phyloP scores from a whole-genome alignment of 345 rosid genomes.

The Reutealis trisperma region DNA sequence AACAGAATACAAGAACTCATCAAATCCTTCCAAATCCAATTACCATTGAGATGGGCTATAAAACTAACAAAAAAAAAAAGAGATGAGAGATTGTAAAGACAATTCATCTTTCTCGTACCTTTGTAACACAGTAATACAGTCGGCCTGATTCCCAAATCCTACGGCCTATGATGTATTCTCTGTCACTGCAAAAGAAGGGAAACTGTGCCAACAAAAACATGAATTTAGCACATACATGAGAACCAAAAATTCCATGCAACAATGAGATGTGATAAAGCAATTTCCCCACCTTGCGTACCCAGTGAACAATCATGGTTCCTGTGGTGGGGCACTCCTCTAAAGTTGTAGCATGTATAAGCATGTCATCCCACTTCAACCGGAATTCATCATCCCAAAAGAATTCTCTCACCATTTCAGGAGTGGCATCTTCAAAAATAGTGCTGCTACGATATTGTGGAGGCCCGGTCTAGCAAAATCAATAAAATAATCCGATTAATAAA shows the following conservation, averaged over 20 bases:
- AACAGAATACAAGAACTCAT: not conserved
- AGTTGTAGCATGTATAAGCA: conserved; percentile 62
- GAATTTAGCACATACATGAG: conserved; percentile 6
- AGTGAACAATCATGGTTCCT: conserved; percentile 81
- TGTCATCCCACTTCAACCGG: conserved; percentile 83
- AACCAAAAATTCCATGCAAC: conserved; percentile 9
- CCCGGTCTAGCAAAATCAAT: conserved; percentile 52
- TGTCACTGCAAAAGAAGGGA: conserved; percentile 97
- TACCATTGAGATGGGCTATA: not conserved
- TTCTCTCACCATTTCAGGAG: conserved; percentile 86
- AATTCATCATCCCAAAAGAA: conserved; percentile 98
- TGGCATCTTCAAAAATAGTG: conserved; percentile 83
- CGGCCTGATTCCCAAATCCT: conserved; percentile 92
- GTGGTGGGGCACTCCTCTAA: conserved; percentile 69
- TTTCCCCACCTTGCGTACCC: conserved; percentile 84
- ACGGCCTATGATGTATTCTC: conserved; percentile 93
- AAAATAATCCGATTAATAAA: conserved; percentile 27
- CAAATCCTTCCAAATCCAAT: not conserved
- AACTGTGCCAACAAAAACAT: conserved; percentile 49
- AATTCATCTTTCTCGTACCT: conserved; percentile 47
- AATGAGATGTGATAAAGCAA: conserved; percentile 3
- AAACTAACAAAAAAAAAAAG: not conserved
- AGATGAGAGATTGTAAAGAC: not conserved
- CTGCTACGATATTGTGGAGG: conserved; percentile 91
- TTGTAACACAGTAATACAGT: conserved; percentile 76